Percentiles rank a stretch among this genome's conserved stretches.
Conservation (phyloP, 345 rosid species). For the Gossypium longicalyx region DNA sequence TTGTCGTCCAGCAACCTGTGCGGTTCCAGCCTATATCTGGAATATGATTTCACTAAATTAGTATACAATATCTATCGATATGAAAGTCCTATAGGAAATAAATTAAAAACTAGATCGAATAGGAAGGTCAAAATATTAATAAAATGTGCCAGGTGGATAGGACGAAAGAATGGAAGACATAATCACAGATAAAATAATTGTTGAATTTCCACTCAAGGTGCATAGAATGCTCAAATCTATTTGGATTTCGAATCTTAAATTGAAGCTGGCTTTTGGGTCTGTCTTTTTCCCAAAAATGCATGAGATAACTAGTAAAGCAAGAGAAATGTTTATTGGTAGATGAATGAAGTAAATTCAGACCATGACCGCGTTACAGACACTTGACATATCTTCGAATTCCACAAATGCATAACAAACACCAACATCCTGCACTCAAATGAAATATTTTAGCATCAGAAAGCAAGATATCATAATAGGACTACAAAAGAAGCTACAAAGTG, state of each 20-base stretch:
- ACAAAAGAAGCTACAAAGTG: neutral
- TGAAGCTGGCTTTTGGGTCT: neutral
- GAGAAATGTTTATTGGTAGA: neutral
- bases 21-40: slow-evolving; percentile 41
- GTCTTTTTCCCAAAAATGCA: neutral
- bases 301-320: neutral
- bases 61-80: neutral
- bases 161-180: neutral
- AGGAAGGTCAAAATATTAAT: no score
- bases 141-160: neutral
- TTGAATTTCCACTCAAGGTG: neutral
- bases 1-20: slow-evolving; percentile 52
- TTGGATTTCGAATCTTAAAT: neutral
- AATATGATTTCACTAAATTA: neutral
- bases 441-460: slow-evolving; percentile 13
- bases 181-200: no score
- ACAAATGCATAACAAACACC: slow-evolving; percentile 77
- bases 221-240: neutral
- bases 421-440: slow-evolving; percentile 43
- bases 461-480: neutral
- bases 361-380: slow-evolving; percentile 54
- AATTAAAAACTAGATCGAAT: neutral
- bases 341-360: slow-evolving; percentile 24
- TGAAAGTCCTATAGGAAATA: neutral
- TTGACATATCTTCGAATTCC: slow-evolving; percentile 60